These are phyloP conservation scores for Drosera capensis DNA, from an alignment of 148 eudicot genomes.

Conservation along the genomic window DNA sequence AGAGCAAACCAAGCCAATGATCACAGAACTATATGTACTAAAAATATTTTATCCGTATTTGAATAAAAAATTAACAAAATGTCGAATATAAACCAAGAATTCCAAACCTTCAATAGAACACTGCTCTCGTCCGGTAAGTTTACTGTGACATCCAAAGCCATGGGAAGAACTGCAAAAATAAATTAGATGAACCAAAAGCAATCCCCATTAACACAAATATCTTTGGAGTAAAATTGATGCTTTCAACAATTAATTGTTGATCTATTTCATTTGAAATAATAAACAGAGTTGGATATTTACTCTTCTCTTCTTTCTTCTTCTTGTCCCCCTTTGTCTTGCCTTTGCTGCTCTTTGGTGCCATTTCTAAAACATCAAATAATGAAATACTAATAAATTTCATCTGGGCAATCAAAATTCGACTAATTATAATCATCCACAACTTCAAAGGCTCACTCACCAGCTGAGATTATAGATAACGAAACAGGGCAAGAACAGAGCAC, in stretches of 20 bases:
- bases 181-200: neutral
- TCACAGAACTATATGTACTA: neutral
- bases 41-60: too few species aligned
- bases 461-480: too few species aligned
- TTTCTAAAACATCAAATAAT: too few species aligned
- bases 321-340: slow-evolving; percentile 86
- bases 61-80: neutral
- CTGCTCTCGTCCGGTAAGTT: slow-evolving; percentile 75
- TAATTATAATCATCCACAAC: too few species aligned
- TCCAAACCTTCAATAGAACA: slow-evolving; percentile 59
- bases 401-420: too few species aligned
- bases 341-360: slow-evolving; percentile 94
- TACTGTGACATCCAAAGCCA: slow-evolving; percentile 62
- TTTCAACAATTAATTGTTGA: neutral
- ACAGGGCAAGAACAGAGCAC: too few species aligned
- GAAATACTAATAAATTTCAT: too few species aligned
- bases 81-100: neutral
- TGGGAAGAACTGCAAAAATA: slow-evolving; percentile 61
- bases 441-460: too few species aligned
- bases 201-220: neutral
- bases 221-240: neutral
- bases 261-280: too few species aligned
- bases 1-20: neutral
- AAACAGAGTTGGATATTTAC: slow-evolving; percentile 17
- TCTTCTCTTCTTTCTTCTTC: slow-evolving; percentile 99